Evolutionary conservation across 257 asterid genomes (phyloP), one percentile per base, ranked within the genome.

Genomic region (Echites panduratus): DNA sequence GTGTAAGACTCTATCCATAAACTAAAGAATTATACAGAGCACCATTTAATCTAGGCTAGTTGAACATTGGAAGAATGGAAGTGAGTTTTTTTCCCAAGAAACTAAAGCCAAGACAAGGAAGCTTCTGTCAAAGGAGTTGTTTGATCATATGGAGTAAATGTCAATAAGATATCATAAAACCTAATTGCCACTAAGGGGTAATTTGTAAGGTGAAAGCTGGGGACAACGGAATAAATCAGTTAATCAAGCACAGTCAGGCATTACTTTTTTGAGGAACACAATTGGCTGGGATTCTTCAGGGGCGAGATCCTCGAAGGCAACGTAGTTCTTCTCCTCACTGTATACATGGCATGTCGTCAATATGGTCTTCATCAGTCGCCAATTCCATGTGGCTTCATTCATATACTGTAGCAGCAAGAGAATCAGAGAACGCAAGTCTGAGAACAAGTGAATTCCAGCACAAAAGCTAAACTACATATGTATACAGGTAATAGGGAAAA

Each of bases 341-440:
- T 92, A 95, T 59, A 95, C 85, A 68, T 95, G 99, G 73, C 98
- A 92, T 22, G 83, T 82, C 0, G 98, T 95, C 85, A 95, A 56
- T 83, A 95, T 90, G 0, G 97, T 89, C 95, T 89, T 95, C 99
- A 92, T 95, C 82, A 95, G 76, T 29, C 96, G 93, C 98, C 99
- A 92, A 81, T 92, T 95, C 99, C 99, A 95, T 10, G 89, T 70
- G 38, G 97, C 99, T 84, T 95, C 96, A 11, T 95, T 95, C 87
- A 95, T 49, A 83, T 95, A 92, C 99, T 94, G 75, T 81, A 72
- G 52, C 65, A 80, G 38, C 58, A 70, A 14, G 74, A 7, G 69
- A 45, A 69, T 29, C 24, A 38, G 53, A 64, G 20, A 76, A 24
- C 35, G 2, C 62, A 57, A 16, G 49, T 32, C 24, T 22, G 40